These are phyloP conservation scores for Podosphaera xanthii DNA, from an alignment of 2,329 filamentous ascomycete species.

Conservation along the genomic window DNA sequence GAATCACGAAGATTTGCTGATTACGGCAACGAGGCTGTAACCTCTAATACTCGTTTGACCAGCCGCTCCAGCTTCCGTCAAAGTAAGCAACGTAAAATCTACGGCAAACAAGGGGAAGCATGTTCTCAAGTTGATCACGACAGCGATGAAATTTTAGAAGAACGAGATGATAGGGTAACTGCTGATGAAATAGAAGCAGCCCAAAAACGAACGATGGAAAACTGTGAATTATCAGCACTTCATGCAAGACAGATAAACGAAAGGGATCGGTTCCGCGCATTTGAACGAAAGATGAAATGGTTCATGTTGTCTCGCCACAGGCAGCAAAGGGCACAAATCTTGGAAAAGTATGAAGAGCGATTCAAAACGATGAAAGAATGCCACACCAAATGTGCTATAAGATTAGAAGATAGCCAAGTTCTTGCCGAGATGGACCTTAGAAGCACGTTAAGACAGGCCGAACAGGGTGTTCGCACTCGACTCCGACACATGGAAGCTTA, in stretches of 20 bases:
- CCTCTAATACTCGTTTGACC: too few species aligned
- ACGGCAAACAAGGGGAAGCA: slow-evolving; percentile 38
- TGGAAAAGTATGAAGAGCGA: slow-evolving; percentile 25
- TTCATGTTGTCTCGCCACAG: slow-evolving; percentile 28
- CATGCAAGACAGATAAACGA: slow-evolving; percentile 25
- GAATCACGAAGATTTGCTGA: too few species aligned
- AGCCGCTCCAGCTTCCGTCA: too few species aligned
- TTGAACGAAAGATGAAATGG: slow-evolving; percentile 25
- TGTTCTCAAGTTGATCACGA: slow-evolving; percentile 19
- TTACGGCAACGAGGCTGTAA: too few species aligned
- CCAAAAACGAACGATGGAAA: slow-evolving; percentile 23
- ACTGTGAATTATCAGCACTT: slow-evolving; percentile 23
- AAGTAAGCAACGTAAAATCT: slow-evolving; percentile 38
- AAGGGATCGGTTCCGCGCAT: slow-evolving; percentile 27
- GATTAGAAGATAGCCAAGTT: slow-evolving; percentile 39
- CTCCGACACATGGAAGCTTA: slow-evolving; percentile 46
- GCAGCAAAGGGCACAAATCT: slow-evolving; percentile 23
- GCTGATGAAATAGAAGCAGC: slow-evolving; percentile 21
- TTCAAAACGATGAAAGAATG: slow-evolving; percentile 30
- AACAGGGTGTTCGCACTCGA: slow-evolving; percentile 31
- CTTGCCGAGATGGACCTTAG: slow-evolving; percentile 37
- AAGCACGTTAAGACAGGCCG: slow-evolving; percentile 29
- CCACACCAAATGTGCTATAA: slow-evolving; percentile 27
- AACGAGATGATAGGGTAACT: slow-evolving; percentile 21
- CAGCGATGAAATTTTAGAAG: slow-evolving; percentile 15